Evolutionary conservation across 768 basidiomycete species (phyloP).

Genomic region (Lentinus brumalis): DNA sequence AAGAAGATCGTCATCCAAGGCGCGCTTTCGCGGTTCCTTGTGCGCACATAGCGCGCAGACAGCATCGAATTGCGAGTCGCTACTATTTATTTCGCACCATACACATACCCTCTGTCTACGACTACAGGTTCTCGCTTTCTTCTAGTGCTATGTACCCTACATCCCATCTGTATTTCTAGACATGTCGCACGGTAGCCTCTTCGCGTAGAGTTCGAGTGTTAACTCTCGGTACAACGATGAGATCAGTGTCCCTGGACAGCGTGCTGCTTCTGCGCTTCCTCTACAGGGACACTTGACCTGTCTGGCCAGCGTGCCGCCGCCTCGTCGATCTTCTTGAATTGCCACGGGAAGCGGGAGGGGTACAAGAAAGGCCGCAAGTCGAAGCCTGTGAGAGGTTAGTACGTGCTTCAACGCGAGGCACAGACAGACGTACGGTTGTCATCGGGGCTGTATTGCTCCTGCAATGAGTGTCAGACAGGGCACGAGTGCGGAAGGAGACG

Average conservation of each 20-base stretch:
- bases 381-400: slow-evolving; percentile 60
- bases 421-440: slow-evolving; percentile 74
- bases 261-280: slow-evolving; percentile 24
- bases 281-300: slow-evolving; percentile 43
- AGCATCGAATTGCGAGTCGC: neutral
- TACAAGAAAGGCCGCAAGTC: slow-evolving; percentile 97
- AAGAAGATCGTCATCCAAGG: slow-evolving; percentile 83
- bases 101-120: slow-evolving; percentile 9
- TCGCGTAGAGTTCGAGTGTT: neutral
- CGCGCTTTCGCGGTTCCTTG: slow-evolving; percentile 72
- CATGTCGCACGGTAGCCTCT: neutral
- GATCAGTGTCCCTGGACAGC: slow-evolving; percentile 1
- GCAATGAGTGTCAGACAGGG: neutral
- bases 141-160: slow-evolving; percentile 8
- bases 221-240: neutral
- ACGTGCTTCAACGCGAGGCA: too few species aligned
- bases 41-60: slow-evolving; percentile 10
- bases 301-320: slow-evolving; percentile 78
- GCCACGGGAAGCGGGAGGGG: slow-evolving; percentile 93
- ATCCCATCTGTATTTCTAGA: slow-evolving; percentile 15
- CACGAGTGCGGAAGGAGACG: neutral
- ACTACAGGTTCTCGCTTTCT: slow-evolving; percentile 5
- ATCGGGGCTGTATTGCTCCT: slow-evolving; percentile 97
- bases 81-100: slow-evolving; percentile 1
- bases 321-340: slow-evolving; percentile 94